phyloP scores from a whole-genome alignment of 257 asterid genomes.

The Plectranthus barbatus region DNA sequence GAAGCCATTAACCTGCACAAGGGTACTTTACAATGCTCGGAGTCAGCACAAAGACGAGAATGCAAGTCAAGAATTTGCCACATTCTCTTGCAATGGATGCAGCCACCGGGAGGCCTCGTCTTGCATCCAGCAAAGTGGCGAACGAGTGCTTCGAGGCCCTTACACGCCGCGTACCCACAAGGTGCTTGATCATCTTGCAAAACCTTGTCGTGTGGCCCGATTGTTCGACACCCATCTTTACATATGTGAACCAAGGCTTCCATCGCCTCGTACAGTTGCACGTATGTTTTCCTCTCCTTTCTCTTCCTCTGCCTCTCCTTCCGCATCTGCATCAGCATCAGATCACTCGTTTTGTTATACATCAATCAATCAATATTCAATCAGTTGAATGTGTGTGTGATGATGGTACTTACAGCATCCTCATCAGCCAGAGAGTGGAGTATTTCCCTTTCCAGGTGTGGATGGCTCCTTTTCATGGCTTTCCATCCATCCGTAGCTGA shows the following conservation, averaged over 20 bases:
- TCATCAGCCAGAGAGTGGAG: slow-evolving; percentile 35
- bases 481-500: slow-evolving; percentile 70
- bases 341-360: no score
- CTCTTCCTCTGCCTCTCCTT: slow-evolving; percentile 45
- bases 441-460: slow-evolving; percentile 55
- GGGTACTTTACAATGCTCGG: slow-evolving; percentile 61
- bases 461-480: slow-evolving; percentile 82
- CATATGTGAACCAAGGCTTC: slow-evolving; percentile 88
- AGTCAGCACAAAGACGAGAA: slow-evolving; percentile 63
- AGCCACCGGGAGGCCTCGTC: slow-evolving; percentile 62
- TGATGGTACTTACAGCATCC: slow-evolving; percentile 40
- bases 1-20: slow-evolving; percentile 59
- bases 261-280: slow-evolving; percentile 77
- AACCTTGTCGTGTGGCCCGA: slow-evolving; percentile 64
- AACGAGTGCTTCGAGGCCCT: slow-evolving; percentile 56
- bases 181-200: slow-evolving; percentile 40
- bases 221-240: slow-evolving; percentile 75
- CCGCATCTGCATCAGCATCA: no score
- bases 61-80: slow-evolving; percentile 82
- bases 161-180: slow-evolving; percentile 58
- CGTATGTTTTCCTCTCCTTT: slow-evolving; percentile 42
- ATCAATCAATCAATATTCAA: no score
- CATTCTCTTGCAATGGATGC: slow-evolving; percentile 82
- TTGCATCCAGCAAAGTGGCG: slow-evolving; percentile 80
- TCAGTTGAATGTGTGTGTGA: no score